Conservation (phyloP, 163 green algal species). For the Scenedesmus sp. region DNA sequence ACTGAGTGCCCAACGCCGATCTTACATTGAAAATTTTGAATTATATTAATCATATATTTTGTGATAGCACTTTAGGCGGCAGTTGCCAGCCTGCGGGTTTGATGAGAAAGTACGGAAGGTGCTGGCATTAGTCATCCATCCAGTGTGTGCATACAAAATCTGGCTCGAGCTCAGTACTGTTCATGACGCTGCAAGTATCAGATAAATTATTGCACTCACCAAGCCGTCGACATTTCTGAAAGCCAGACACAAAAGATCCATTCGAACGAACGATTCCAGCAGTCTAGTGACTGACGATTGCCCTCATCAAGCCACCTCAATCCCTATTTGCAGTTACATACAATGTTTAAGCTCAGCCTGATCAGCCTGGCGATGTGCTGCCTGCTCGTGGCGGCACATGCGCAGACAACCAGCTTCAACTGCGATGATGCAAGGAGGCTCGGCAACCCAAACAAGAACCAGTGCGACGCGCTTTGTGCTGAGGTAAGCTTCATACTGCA, state of each 20-base stretch:
- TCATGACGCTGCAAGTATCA: background rate
- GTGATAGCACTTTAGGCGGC: background rate
- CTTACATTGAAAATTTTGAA: background rate
- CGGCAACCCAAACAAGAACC: background rate
- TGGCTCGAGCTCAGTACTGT: background rate
- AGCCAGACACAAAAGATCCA: background rate
- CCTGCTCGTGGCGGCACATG: background rate
- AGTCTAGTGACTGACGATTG: background rate
- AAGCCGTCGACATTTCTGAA: background rate
- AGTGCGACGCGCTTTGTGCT: background rate
- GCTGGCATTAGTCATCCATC: background rate
- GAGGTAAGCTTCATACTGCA: background rate
- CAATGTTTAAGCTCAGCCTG: conserved; percentile 18
- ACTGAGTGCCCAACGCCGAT: background rate
- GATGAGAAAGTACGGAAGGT: background rate
- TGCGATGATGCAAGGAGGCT: conserved; percentile 29
- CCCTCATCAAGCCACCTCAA: background rate
- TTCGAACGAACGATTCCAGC: background rate
- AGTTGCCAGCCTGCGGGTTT: background rate
- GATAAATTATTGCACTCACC: too few species aligned
- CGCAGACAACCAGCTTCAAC: conserved; percentile 1
- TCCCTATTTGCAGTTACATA: background rate
- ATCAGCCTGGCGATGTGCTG: background rate
- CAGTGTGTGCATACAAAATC: background rate
- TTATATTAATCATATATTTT: background rate